phyloP scores from a whole-genome alignment of 2,329 filamentous ascomycete species.

The Paramyrothecium roridum region DNA sequence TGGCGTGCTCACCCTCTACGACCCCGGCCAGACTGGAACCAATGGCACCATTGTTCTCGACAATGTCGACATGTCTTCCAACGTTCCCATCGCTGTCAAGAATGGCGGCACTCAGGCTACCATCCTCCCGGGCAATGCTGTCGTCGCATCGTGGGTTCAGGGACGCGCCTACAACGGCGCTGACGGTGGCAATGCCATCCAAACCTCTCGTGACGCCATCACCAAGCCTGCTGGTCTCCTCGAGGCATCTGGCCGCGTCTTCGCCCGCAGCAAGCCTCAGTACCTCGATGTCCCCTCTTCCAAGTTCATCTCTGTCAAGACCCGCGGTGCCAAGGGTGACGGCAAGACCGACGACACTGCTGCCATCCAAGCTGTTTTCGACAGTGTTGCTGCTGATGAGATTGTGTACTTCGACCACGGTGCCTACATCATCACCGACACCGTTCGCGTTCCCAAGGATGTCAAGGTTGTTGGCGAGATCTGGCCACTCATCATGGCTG shows the following conservation, averaged over 20 bases:
- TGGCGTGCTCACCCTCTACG: constrained; percentile 75
- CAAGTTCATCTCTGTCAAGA: constrained; percentile 80
- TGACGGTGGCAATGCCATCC: constrained; percentile 47
- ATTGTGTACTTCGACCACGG: constrained; percentile 76
- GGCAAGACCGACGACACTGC: constrained; percentile 83
- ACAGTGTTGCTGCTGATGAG: constrained; percentile 60
- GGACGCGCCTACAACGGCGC: constrained; percentile 66
- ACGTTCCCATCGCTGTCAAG: constrained; percentile 64
- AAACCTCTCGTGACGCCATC: constrained; percentile 51
- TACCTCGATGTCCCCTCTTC: constrained; percentile 67
- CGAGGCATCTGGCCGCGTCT: constrained; percentile 62
- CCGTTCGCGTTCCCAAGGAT: constrained; percentile 70
- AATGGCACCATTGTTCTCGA: constrained; percentile 83
- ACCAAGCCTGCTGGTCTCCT: constrained; percentile 67
- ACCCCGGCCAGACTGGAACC: constrained; percentile 56
- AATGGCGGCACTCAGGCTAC: constrained; percentile 51
- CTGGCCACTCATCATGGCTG: constrained; percentile 86
- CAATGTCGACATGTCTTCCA: constrained; percentile 78
- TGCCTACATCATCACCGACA: constrained; percentile 67
- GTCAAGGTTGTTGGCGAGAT: constrained; percentile 88
- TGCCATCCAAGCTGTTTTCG: constrained; percentile 75
- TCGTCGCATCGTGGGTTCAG: constrained; percentile 73
- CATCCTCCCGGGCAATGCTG: constrained; percentile 67
- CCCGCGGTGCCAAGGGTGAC: constrained; percentile 81
- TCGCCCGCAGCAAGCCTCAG: constrained; percentile 84